These are phyloP conservation scores for Lentinula sp. DNA, from an alignment of 768 basidiomycete species.

Conservation along the genomic window DNA sequence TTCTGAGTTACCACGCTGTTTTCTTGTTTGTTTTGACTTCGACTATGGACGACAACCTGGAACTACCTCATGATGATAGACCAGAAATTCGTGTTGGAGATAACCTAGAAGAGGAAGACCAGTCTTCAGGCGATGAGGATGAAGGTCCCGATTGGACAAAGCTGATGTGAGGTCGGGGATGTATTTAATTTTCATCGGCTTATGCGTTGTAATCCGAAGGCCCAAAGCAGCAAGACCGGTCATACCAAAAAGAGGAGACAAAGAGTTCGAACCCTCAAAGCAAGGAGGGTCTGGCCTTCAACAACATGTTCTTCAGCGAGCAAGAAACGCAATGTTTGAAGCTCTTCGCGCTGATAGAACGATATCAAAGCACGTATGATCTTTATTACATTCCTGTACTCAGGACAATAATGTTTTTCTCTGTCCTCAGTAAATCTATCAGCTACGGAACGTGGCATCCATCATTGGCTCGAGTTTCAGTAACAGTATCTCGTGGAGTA, in stretches of 20 bases:
- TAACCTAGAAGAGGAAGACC: slow-evolving; percentile 34
- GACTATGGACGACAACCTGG: slow-evolving; percentile 59
- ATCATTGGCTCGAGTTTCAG: slow-evolving; percentile 53
- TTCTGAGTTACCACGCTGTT: background rate
- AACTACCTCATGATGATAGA: slow-evolving; percentile 30
- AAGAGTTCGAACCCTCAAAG: slow-evolving; percentile 85
- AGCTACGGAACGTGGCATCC: slow-evolving; percentile 84
- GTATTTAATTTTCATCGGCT: slow-evolving; percentile 8
- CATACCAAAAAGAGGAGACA: slow-evolving; percentile 95
- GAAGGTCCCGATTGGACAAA: slow-evolving; percentile 80
- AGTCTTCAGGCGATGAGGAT: slow-evolving; percentile 64
- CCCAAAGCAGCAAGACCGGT: slow-evolving; percentile 48
- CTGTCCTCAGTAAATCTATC: slow-evolving; percentile 54
- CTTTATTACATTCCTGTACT: background rate
- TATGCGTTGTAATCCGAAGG: slow-evolving; percentile 16
- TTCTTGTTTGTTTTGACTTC: too few relatives aligned
- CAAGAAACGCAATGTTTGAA: slow-evolving; percentile 83
- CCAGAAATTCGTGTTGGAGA: slow-evolving; percentile 19
- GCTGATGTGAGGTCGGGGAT: slow-evolving; percentile 41
- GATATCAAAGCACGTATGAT: slow-evolving; percentile 60
- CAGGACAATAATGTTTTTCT: background rate
- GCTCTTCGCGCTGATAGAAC: slow-evolving; percentile 69
- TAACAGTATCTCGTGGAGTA: slow-evolving; percentile 73
- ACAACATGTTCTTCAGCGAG: slow-evolving; percentile 70
- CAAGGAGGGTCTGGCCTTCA: slow-evolving; percentile 67